Conservation (phyloP, 306 rosid genomes). For the Quillaja saponaria region DNA sequence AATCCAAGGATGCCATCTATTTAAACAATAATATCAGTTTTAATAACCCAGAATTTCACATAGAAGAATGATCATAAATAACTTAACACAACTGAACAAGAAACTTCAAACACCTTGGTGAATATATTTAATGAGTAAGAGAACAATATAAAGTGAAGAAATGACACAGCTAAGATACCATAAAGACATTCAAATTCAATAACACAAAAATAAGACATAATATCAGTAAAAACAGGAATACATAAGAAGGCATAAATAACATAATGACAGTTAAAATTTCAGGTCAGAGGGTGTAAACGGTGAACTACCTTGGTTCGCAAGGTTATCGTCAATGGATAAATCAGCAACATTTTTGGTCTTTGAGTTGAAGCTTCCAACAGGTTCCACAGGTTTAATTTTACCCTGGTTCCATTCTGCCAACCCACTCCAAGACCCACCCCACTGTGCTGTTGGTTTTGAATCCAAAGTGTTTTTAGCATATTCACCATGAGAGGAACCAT, state of each 20-base stretch:
- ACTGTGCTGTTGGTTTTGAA: slow-evolving; percentile 33
- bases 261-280: not conserved
- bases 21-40: not conserved
- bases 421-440: slow-evolving; percentile 48
- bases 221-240: not conserved
- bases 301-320: slow-evolving; percentile 50
- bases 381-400: slow-evolving; percentile 38
- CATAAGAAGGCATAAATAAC: no score
- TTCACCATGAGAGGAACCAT: slow-evolving; percentile 36
- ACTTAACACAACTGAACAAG: not conserved
- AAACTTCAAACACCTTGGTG: not conserved
- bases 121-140: slow-evolving; percentile 17
- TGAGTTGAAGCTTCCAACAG: slow-evolving; percentile 41
- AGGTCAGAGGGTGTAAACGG: not conserved
- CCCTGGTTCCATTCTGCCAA: slow-evolving; percentile 43
- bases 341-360: slow-evolving; percentile 34
- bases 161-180: slow-evolving; percentile 5
- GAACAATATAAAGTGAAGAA: not conserved
- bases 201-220: slow-evolving; percentile 7
- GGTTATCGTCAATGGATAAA: slow-evolving; percentile 34
- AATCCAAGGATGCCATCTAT: not conserved
- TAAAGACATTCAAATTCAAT: not conserved
- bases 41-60: no score
- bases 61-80: no score
- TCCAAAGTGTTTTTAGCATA: slow-evolving; percentile 34